Evolutionary conservation across 176 grass and related monocot genomes (phyloP).

Genomic region (Secale cereale): DNA sequence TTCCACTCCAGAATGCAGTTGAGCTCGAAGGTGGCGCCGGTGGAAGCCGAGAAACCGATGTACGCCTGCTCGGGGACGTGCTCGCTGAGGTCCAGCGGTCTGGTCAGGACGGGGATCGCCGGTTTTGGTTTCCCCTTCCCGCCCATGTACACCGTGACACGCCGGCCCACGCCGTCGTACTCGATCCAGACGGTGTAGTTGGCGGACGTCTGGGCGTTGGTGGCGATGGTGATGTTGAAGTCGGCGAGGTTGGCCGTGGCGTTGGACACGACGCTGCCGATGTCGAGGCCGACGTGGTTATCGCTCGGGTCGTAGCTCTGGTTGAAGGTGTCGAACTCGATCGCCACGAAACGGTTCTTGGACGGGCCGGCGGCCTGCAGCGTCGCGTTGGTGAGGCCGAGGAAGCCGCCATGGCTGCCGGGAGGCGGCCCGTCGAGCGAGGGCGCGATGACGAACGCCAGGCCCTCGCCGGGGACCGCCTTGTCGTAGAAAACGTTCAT

Average conservation of each 20-base stretch:
- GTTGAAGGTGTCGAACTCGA: constrained; percentile 64
- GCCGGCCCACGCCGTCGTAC: constrained; percentile 38
- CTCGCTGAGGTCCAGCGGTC: constrained; percentile 46
- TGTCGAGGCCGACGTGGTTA: constrained; percentile 71
- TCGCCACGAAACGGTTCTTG: constrained; percentile 32
- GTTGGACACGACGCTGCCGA: constrained; percentile 50
- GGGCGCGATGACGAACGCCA: constrained; percentile 41
- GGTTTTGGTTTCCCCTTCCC: neutral
- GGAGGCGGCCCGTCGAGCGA: constrained; percentile 11
- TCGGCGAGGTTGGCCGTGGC: constrained; percentile 17
- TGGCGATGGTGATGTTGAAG: constrained; percentile 43
- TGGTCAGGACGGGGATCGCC: neutral
- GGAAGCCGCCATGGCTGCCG: constrained; percentile 39
- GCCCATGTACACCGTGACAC: constrained; percentile 37
- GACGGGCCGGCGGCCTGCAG: neutral
- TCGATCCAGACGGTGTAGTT: constrained; percentile 65
- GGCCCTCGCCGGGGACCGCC: constrained; percentile 26
- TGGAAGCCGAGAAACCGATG: constrained; percentile 62
- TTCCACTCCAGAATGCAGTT: constrained; percentile 68
- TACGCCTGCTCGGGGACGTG: constrained; percentile 28
- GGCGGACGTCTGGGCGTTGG: neutral
- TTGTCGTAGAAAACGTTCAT: constrained; percentile 38
- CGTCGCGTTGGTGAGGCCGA: constrained; percentile 57
- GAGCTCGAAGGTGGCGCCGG: constrained; percentile 46
- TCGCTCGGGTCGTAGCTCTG: constrained; percentile 36